These are phyloP conservation scores for Blepharisma japonicum DNA, from an alignment of 73 alveolate genomes.

Conservation along the genomic window DNA sequence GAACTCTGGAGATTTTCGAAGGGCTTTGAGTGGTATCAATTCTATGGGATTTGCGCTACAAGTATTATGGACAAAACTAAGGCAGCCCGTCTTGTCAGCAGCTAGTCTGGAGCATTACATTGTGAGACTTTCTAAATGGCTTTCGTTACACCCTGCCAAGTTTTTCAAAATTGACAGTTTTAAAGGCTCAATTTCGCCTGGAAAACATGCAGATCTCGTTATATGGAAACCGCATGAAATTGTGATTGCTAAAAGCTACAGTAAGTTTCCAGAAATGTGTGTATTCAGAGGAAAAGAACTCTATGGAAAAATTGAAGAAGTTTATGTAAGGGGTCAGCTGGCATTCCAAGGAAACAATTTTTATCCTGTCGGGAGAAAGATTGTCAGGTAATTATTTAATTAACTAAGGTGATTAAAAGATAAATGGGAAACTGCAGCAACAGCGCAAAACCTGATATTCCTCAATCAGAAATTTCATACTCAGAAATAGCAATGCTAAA, in stretches of 20 bases:
- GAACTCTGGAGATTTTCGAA: neutral
- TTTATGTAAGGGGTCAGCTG: slow-evolving; percentile 9
- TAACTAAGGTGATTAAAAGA: no score
- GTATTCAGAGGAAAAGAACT: neutral
- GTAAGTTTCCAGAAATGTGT: neutral
- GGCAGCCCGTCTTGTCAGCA: neutral
- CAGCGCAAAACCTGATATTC: no score
- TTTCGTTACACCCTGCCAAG: slow-evolving; percentile 1
- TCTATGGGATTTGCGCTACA: slow-evolving; percentile 1
- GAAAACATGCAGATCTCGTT: slow-evolving; percentile 16
- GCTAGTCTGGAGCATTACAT: neutral
- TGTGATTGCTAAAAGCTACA: neutral
- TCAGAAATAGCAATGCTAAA: neutral
- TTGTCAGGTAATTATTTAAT: no score
- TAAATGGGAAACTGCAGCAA: no score
- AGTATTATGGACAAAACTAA: neutral
- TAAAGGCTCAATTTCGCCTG: neutral
- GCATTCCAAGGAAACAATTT: neutral
- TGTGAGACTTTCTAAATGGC: neutral
- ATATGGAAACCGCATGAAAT: slow-evolving; percentile 3
- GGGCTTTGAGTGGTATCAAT: neutral
- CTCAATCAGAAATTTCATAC: neutral
- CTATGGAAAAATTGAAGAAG: neutral
- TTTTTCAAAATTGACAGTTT: neutral
- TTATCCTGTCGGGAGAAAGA: no score